Evolutionary conservation across 2,329 filamentous ascomycete genomes (phyloP).

Genomic region (Xylariaceae sp.): DNA sequence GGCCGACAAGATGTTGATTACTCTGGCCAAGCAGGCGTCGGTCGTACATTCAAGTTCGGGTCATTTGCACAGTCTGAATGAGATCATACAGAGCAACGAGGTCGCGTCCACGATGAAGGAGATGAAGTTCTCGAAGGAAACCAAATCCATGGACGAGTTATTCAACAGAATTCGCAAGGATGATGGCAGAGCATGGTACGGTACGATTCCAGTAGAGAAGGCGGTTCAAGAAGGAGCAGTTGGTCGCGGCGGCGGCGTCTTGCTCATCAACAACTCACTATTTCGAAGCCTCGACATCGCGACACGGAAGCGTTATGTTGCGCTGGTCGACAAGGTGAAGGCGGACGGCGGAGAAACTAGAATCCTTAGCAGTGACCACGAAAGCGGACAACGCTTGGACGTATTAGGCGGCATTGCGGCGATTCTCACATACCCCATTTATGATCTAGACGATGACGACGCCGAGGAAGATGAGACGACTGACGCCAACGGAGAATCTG

Average conservation of each 20-base stretch:
- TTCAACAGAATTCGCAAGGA: conserved; percentile 72
- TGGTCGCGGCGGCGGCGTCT: conserved; percentile 73
- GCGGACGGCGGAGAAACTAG: conserved; percentile 80
- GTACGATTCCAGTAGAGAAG: conserved; percentile 71
- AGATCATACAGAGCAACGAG: conserved; percentile 76
- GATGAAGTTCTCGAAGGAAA: conserved; percentile 83
- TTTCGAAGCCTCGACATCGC: conserved; percentile 79
- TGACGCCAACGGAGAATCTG: conserved; percentile 27
- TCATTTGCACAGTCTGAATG: conserved; percentile 79
- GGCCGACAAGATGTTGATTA: conserved; percentile 63
- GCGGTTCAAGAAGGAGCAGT: conserved; percentile 86
- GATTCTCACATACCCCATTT: conserved; percentile 81
- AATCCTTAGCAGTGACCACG: conserved; percentile 88
- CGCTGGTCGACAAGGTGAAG: conserved; percentile 80
- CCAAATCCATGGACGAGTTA: conserved; percentile 78
- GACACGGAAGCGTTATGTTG: conserved; percentile 74
- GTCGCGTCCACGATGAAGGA: conserved; percentile 74
- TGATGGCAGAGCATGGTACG: conserved; percentile 88
- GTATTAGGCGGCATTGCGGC: conserved; percentile 83
- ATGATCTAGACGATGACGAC: conserved; percentile 66
- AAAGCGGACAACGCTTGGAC: conserved; percentile 82
- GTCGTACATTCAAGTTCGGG: conserved; percentile 82
- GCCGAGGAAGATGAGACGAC: conserved; percentile 33
- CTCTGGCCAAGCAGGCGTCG: conserved; percentile 56
- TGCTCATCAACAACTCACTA: conserved; percentile 81